Evolutionary conservation across 2,329 filamentous ascomycete species (phyloP), one percentile per base, ranked within the genome.

Genomic region (Cladosporium phlei): DNA sequence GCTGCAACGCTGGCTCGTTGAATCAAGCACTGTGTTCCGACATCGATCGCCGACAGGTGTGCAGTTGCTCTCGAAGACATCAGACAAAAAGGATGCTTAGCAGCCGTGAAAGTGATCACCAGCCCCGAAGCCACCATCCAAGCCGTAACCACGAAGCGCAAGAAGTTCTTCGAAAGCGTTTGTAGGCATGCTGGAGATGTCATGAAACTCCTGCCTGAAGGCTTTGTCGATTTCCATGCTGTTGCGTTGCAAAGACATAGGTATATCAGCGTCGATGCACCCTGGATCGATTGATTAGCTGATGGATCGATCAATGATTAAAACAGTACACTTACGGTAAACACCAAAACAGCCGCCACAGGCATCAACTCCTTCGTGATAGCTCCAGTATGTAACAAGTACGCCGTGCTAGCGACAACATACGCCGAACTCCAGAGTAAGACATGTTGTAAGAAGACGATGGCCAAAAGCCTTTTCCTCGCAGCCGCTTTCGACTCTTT

Each of bases 121-220:
- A 62, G 35, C 5, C 52, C 55, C 7, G 50, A 54, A 1, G 56
- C 54, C 3, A 55, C 49, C 19, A 58, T 53, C 59, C 59, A 62
- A 7, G 53, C 48, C 6, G 51, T 54, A 10, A 55, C 45, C 17
- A 55, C 46, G n/a, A 57, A 43, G 6, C 52, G 49, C 14, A 59
- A 35, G 1, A 39, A 33, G 5, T 52, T 34, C 32, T 48, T 53
- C 3, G 57, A 54, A 25, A 57, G 39, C 14, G 47, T 46, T 16
- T 37, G 9, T n/a, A 37, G 9, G 12, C 17, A 45, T 20, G 12
- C 22, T 14, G 42, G 11, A 4, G 42, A 37, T 5, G 24, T 37
- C 4, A 29, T 6, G 17, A 37, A 37, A 17, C 24, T 37, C 29
- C 11, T 29, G 7, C 42, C 24, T 2, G 8, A 4, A 28, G 24